Evolutionary conservation across 1,139 yeast species (phyloP).

Genomic region (Nakaseomyces nivariensis): DNA sequence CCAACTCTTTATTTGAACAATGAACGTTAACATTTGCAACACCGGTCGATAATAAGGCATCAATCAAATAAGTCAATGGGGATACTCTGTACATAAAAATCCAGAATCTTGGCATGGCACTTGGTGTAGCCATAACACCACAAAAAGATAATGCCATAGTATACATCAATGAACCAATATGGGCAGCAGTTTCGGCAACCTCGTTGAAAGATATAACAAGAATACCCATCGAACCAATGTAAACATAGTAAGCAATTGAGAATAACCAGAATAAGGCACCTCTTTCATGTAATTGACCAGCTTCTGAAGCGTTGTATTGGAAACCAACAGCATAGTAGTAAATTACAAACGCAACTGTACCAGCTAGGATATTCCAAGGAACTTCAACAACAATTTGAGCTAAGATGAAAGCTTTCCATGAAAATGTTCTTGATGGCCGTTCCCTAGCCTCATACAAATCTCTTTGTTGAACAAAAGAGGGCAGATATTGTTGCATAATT

Average conservation of each 20-base stretch:
- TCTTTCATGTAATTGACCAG: slow-evolving; percentile 44
- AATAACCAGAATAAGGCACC: slow-evolving; percentile 64
- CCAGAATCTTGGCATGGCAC: slow-evolving; percentile 53
- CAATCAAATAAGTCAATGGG: slow-evolving; percentile 53
- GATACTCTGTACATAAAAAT: slow-evolving; percentile 52
- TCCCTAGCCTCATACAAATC: slow-evolving; percentile 84
- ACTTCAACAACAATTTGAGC: slow-evolving; percentile 61
- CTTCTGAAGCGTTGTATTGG: slow-evolving; percentile 45
- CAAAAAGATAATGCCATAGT: slow-evolving; percentile 66
- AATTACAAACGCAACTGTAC: slow-evolving; percentile 57
- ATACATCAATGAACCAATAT: slow-evolving; percentile 51
- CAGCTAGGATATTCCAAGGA: slow-evolving; percentile 62
- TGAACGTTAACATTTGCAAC: slow-evolving; percentile 41
- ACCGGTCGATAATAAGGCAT: slow-evolving; percentile 43
- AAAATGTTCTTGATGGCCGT: slow-evolving; percentile 60
- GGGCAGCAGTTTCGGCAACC: slow-evolving; percentile 66
- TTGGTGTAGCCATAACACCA: slow-evolving; percentile 65
- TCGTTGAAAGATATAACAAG: slow-evolving; percentile 44
- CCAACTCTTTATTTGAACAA: slow-evolving; percentile 41
- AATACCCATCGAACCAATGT: slow-evolving; percentile 56
- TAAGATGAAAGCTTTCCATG: slow-evolving; percentile 51
- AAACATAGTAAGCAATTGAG: slow-evolving; percentile 46
- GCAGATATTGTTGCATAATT: slow-evolving; percentile 62
- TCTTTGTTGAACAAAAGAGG: slow-evolving; percentile 62
- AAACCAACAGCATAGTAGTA: slow-evolving; percentile 81